Base-by-base conservation (phyloP, 805 yeast genomes). In the Metschnikowia orientalis region DNA sequence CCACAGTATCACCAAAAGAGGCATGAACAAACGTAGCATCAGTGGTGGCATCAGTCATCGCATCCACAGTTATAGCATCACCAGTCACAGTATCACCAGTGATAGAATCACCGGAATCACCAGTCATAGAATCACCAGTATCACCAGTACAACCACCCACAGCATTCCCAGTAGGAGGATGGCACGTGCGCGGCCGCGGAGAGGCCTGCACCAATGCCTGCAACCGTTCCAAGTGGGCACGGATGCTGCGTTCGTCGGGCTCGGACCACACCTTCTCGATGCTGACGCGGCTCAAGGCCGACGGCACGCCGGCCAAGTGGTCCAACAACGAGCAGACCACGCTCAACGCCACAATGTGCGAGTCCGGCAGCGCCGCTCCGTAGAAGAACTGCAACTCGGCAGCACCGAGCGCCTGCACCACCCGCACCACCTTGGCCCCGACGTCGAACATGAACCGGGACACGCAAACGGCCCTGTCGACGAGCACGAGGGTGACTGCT, bases 211-310 rank as follows among this genome's bases (percentile, higher is more conserved):
- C 30, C 12, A 13, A 30, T 6, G 16, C 11, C 17, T 29, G 19
- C 10, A 22, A 31, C 7, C 6, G 20, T 18, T 40, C 45, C 30
- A 44, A 47, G 10, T 51, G 48, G 35, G 56, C 40, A 5, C 50
- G 23, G 5, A 47, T 37, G 20, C 24, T n/a, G 8, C 54, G 31
- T 16, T 56, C 63, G 35, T 59, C 61, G 2, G 51, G 37, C 9
- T 54, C 45, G 2, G 62, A 53, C 65, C 65, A 59, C 15, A 57
- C 53, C 32, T 56, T 52, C 29, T 53, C 59, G 14, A 51, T 32
- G 8, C 51, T 40, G 4, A 50, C 42, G 21, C 8, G 27, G 13
- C 14, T 12, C 15, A 34, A 30, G 9, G 11, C 10, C 5, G 4
- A n/a, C 8, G 30, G 3, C 8, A 10, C 23, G 23, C 23, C 28